Percentiles rank a stretch among this genome's conserved stretches.
Conservation (phyloP, 495 filamentous ascomycete genomes). For the Penicillium salamii region DNA sequence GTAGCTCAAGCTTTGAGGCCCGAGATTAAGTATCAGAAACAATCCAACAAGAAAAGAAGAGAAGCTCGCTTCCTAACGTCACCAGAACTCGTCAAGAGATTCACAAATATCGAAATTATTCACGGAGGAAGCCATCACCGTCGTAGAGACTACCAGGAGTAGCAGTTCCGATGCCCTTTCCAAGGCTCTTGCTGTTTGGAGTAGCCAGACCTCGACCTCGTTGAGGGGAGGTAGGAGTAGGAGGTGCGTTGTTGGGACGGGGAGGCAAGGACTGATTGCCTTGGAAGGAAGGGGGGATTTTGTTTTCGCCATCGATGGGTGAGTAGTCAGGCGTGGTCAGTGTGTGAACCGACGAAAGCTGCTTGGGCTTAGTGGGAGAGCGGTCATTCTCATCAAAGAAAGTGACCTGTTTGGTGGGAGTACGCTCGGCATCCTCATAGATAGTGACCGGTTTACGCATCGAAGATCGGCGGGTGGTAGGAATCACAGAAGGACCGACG, state of each 20-base stretch:
- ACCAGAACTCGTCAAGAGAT: not conserved
- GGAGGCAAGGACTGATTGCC: constrained; percentile 12
- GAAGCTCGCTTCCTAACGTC: not conserved
- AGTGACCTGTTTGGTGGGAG: constrained; percentile 30
- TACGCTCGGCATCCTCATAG: constrained; percentile 35
- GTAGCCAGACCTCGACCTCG: constrained; percentile 29
- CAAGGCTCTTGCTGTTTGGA: constrained; percentile 31
- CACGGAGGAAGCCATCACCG: constrained; percentile 47
- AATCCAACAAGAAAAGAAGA: not conserved
- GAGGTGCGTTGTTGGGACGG: constrained; percentile 7
- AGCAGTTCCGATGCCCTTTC: constrained; percentile 31
- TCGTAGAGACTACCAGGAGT: constrained; percentile 50
- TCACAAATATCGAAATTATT: constrained; percentile 18
- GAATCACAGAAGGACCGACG: not conserved
- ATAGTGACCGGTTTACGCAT: constrained; percentile 35
- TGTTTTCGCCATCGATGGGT: constrained; percentile 5
- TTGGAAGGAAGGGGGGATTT: constrained; percentile 11
- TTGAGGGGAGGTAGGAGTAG: constrained; percentile 16
- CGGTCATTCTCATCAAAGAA: constrained; percentile 39
- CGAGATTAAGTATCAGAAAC: constrained; percentile 7
- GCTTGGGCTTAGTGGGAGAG: constrained; percentile 10
- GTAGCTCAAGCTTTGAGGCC: constrained; percentile 18
- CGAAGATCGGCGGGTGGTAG: not conserved
- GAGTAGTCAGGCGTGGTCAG: constrained; percentile 16
- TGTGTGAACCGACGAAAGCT: constrained; percentile 5